These are phyloP conservation scores for Boletus sensibilis DNA, from an alignment of 768 basidiomycete genomes.

Conservation along the genomic window DNA sequence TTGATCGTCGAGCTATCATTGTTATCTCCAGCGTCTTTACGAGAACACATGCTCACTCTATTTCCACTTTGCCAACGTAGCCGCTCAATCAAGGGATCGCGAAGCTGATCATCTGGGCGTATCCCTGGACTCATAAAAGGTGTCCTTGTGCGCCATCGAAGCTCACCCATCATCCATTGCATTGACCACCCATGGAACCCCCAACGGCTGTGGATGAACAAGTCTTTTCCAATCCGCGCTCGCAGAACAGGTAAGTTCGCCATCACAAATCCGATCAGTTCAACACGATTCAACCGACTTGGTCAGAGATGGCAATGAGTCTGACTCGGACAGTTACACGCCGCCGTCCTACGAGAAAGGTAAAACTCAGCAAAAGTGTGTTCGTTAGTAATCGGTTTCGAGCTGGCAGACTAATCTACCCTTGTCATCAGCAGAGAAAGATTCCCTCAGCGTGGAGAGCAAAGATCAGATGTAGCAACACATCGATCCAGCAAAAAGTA, in stretches of 20 bases:
- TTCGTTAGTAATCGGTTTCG: not conserved
- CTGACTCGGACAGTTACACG: not conserved
- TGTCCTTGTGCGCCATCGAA: not conserved
- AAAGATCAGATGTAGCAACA: fast-evolving
- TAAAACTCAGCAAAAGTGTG: not conserved
- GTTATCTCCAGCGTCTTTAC: constrained; percentile 14
- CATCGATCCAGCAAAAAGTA: not conserved
- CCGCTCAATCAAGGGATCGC: constrained; percentile 4
- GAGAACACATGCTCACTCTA: constrained; percentile 1
- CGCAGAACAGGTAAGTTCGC: not conserved
- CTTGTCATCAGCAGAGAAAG: not conserved
- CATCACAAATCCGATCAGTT: not conserved
- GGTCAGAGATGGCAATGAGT: not conserved
- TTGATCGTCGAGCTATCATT: not conserved
- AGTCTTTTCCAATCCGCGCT: not conserved
- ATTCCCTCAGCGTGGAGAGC: constrained; percentile 8
- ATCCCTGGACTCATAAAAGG: constrained; percentile 20
- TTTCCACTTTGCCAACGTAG: constrained; percentile 6
- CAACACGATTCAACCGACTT: not conserved
- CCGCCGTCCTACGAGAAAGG: not conserved
- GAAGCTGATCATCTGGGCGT: not conserved
- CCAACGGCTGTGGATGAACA: not conserved
- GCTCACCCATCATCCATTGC: not conserved
- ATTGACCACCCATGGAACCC: not conserved
- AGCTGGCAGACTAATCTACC: not conserved